Evolutionary conservation across 495 filamentous ascomycete species (phyloP).

Genomic region (Aspergillus sclerotioniger): DNA sequence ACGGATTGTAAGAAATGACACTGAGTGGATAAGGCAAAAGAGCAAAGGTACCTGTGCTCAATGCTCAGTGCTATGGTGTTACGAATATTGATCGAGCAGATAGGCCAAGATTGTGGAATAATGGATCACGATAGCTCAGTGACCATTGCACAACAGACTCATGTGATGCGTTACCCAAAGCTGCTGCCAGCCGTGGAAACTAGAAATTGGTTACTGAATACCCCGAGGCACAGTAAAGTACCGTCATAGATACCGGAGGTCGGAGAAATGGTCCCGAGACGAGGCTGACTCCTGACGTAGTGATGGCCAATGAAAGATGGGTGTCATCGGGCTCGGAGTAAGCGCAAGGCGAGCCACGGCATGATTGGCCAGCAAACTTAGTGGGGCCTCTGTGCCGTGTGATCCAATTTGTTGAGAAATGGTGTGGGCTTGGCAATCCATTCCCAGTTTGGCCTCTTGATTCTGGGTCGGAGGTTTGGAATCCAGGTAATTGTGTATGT

Average conservation of each 20-base stretch:
- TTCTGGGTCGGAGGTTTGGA: too few species aligned
- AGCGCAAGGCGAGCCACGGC: background rate
- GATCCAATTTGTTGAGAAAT: too few species aligned
- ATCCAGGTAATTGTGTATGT: too few species aligned
- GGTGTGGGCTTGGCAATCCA: background rate
- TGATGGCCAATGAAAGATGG: background rate
- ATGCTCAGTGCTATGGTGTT: too few species aligned
- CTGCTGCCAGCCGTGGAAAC: constrained; percentile 2
- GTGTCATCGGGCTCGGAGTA: background rate
- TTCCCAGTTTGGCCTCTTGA: background rate
- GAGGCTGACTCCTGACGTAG: background rate
- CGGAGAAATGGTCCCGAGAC: background rate
- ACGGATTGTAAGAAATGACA: background rate
- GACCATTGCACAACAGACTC: background rate
- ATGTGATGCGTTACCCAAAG: constrained; percentile 8
- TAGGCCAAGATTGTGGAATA: too few species aligned
- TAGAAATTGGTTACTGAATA: background rate
- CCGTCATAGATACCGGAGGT: background rate
- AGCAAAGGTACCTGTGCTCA: too few species aligned
- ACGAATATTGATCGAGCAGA: too few species aligned
- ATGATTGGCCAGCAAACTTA: background rate
- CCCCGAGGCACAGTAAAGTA: background rate
- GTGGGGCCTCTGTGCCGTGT: background rate
- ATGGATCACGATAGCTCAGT: too few species aligned
- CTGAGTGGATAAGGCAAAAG: background rate